Conservation (phyloP, 352 stramenopile species). For the Hyaloperonospora arabidopsidis region DNA sequence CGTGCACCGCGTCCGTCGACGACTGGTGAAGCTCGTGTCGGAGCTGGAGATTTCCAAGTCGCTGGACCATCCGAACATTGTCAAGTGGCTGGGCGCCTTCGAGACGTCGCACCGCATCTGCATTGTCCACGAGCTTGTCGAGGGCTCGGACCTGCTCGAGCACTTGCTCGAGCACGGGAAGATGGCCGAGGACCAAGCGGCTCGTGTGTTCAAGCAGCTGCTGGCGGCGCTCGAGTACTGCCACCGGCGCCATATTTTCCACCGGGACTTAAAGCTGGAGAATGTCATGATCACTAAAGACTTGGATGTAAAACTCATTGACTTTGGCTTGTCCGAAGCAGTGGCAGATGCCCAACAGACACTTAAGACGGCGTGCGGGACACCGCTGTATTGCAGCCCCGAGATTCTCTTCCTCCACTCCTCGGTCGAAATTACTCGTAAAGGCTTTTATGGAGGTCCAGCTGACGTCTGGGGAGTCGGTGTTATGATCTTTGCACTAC, state of each 20-base stretch:
- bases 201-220: conserved; percentile 73
- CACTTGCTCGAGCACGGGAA: conserved; percentile 64
- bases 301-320: conserved; percentile 91
- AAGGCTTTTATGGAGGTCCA: conserved; percentile 49
- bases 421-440: conserved; percentile 13
- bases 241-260: conserved; percentile 85
- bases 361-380: conserved; percentile 70
- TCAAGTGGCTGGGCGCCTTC: conserved; percentile 62
- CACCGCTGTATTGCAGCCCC: conserved; percentile 74
- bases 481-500: conserved; percentile 74
- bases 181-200: conserved; percentile 52
- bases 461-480: conserved; percentile 75
- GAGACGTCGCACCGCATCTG: conserved; percentile 75
- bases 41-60: conserved; percentile 73
- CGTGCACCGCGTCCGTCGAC: conserved; percentile 54
- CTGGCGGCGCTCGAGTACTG: conserved; percentile 90
- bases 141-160: conserved; percentile 65
- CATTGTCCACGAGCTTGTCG: conserved; percentile 73
- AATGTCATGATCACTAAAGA: conserved; percentile 92
- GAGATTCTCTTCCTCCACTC: conserved; percentile 65
- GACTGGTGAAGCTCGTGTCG: conserved; percentile 74
- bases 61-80: conserved; percentile 72
- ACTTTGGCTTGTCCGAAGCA: conserved; percentile 92
- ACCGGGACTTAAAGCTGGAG: conserved; percentile 93
- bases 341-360: conserved; percentile 53